These are phyloP conservation scores for Eimeria sp. DNA, from an alignment of 169 alveolate species.

Conservation along the genomic window DNA sequence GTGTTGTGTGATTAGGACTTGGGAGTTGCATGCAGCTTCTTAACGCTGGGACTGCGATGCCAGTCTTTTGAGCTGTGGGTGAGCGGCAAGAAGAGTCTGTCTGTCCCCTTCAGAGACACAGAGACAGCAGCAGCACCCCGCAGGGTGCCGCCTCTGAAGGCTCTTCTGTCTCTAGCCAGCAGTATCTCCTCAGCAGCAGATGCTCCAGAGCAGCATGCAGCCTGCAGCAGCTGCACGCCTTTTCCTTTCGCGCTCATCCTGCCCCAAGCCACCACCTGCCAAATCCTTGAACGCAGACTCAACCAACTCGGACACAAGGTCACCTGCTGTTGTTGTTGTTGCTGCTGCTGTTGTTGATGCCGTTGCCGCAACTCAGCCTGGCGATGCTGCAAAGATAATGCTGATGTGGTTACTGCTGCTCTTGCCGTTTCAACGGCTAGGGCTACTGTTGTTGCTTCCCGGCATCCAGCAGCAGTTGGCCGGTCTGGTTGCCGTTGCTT, in stretches of 20 bases:
- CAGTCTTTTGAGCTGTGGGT: constrained; percentile 4
- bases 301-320: constrained; percentile 66
- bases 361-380: not conserved
- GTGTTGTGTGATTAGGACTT: not conserved
- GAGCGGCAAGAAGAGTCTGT: not conserved
- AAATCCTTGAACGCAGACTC: constrained; percentile 43
- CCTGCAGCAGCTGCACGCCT: constrained; percentile 78
- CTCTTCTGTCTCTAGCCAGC: constrained; percentile 6
- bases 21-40: constrained; percentile 23
- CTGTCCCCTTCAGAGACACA: not conserved
- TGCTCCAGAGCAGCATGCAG: not conserved
- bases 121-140: constrained; percentile 41
- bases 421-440: not conserved
- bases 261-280: constrained; percentile 47
- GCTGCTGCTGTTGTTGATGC: constrained; percentile 11
- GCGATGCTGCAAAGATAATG: not conserved
- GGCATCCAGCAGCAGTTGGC: not conserved
- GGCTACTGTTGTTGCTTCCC: not conserved
- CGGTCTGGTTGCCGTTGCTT: not conserved
- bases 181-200: constrained; percentile 20
- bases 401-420: not conserved
- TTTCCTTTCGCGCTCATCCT: constrained; percentile 66
- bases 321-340: not conserved
- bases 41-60: not conserved
- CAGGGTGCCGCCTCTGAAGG: constrained; percentile 29